Percentiles rank a stretch among this genome's conserved stretches.
phyloP scores from a whole-genome alignment of 2,329 filamentous ascomycete species.

The Niveomyces coronatus region DNA sequence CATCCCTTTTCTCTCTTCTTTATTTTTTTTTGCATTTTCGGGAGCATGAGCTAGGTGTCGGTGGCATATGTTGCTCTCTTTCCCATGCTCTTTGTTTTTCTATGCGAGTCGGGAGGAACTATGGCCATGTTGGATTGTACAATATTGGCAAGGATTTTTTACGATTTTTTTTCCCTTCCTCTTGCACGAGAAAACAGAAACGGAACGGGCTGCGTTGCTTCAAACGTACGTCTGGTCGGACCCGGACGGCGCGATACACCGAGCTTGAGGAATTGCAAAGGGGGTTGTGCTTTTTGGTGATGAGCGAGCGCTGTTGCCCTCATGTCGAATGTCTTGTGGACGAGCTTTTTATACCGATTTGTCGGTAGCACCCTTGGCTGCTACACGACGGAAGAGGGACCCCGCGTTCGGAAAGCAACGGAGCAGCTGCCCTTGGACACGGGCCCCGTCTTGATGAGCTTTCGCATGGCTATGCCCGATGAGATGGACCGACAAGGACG shows the following conservation, averaged over 20 bases:
- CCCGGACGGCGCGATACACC: slow-evolving; percentile 3
- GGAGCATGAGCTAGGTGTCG: slow-evolving; percentile 14
- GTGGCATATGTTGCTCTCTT: slow-evolving; percentile 16
- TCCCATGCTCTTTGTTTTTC: slow-evolving; percentile 19
- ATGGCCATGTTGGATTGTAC: slow-evolving; percentile 28
- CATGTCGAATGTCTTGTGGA: slow-evolving; percentile 5
- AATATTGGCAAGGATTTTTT: slow-evolving; percentile 26
- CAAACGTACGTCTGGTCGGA: slow-evolving; percentile 17
- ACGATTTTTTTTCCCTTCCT: slow-evolving; percentile 17
- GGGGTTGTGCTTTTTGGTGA: slow-evolving; percentile 4
- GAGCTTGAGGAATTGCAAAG: slow-evolving; percentile 3
- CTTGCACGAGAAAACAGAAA: slow-evolving; percentile 28
- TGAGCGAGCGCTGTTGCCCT: slow-evolving; percentile 4
- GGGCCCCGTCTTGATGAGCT: slow-evolving; percentile 4
- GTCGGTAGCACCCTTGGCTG: slow-evolving; percentile 10
- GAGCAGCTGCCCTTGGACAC: slow-evolving; percentile 7
- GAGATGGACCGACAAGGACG: neutral
- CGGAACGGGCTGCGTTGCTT: slow-evolving; percentile 22
- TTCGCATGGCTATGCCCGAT: slow-evolving; percentile 8
- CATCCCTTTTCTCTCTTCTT: slow-evolving; percentile 13
- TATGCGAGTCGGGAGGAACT: neutral
- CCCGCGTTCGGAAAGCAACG: slow-evolving; percentile 5
- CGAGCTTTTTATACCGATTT: slow-evolving; percentile 2
- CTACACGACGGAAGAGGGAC: slow-evolving; percentile 6
- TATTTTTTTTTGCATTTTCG: slow-evolving; percentile 15